These are phyloP conservation scores for Cymbidium sinense DNA, from an alignment of 106 monocot genomes.

Conservation along the genomic window DNA sequence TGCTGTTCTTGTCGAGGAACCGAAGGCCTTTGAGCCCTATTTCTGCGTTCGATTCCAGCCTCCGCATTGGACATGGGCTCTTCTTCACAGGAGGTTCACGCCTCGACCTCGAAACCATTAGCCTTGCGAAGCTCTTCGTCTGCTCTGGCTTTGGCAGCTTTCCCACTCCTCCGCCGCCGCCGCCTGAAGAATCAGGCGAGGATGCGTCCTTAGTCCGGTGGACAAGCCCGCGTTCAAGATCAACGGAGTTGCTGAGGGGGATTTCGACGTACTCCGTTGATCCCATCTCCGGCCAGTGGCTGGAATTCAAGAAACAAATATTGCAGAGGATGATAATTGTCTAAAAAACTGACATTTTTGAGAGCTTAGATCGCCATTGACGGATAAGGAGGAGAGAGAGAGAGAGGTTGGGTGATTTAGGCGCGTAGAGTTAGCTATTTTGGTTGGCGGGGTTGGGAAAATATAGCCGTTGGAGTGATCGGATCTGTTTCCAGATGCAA, in stretches of 20 bases:
- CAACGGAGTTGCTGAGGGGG: not conserved
- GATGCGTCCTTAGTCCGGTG: not conserved
- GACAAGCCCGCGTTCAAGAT: not conserved
- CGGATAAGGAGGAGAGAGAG: not conserved
- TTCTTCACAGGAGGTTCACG: not conserved
- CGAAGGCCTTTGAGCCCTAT: conserved; percentile 51
- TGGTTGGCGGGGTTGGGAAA: conserved; percentile 7
- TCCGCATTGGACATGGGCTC: conserved; percentile 7
- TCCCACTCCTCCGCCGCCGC: not conserved
- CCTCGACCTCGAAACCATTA: not conserved
- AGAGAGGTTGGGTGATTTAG: not conserved
- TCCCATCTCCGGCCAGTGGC: not conserved
- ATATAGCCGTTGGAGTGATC: conserved; percentile 3
- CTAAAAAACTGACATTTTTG: not conserved
- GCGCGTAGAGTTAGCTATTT: not conserved
- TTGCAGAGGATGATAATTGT: not conserved
- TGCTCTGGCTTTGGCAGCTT: not conserved
- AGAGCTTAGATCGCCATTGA: no score
- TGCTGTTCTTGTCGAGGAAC: conserved; percentile 69
- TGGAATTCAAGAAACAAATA: not conserved
- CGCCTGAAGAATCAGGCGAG: not conserved
- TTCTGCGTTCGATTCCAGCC: conserved; percentile 32
- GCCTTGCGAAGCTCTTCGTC: not conserved
- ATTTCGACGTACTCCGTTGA: not conserved
- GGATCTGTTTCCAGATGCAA: no score